phyloP scores from a whole-genome alignment of 805 yeast genomes.

The Phaffomyces opuntiae region DNA sequence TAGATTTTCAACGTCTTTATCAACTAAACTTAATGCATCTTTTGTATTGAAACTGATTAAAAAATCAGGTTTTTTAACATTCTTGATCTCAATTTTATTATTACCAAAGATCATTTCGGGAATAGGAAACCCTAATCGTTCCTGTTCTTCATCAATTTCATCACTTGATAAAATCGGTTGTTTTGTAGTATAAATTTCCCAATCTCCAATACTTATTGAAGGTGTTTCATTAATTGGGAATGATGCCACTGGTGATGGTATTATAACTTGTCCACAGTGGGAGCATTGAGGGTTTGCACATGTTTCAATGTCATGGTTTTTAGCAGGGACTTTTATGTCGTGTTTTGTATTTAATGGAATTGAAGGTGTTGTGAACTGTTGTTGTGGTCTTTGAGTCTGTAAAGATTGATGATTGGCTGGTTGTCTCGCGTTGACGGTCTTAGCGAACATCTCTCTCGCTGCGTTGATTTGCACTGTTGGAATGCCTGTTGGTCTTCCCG shows the following conservation, averaged over 20 bases:
- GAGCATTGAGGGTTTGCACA: constrained; percentile 42
- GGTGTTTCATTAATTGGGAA: constrained; percentile 61
- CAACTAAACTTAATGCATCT: constrained; percentile 63
- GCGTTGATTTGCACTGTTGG: constrained; percentile 47
- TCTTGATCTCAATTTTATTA: constrained; percentile 51
- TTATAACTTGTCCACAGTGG: constrained; percentile 65
- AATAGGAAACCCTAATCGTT: constrained; percentile 64
- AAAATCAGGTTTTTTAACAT: constrained; percentile 31
- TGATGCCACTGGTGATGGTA: constrained; percentile 69
- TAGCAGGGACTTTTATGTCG: constrained; percentile 35
- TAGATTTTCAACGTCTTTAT: constrained; percentile 41
- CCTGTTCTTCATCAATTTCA: constrained; percentile 62
- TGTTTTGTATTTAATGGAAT: background rate
- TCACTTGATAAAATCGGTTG: constrained; percentile 68
- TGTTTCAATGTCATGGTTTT: constrained; percentile 25
- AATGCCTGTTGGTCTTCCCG: constrained; percentile 36
- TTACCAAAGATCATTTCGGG: constrained; percentile 98
- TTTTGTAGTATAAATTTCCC: constrained; percentile 70
- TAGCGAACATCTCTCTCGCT: constrained; percentile 57
- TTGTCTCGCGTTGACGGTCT: constrained; percentile 28
- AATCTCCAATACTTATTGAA: constrained; percentile 59
- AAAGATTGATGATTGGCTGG: constrained; percentile 11
- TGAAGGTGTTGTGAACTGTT: background rate
- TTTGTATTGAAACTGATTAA: constrained; percentile 63
- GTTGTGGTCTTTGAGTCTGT: background rate